Evolutionary conservation across 2,329 filamentous ascomycete genomes (phyloP).

Genomic region (Orbilia blumenaviensis): DNA sequence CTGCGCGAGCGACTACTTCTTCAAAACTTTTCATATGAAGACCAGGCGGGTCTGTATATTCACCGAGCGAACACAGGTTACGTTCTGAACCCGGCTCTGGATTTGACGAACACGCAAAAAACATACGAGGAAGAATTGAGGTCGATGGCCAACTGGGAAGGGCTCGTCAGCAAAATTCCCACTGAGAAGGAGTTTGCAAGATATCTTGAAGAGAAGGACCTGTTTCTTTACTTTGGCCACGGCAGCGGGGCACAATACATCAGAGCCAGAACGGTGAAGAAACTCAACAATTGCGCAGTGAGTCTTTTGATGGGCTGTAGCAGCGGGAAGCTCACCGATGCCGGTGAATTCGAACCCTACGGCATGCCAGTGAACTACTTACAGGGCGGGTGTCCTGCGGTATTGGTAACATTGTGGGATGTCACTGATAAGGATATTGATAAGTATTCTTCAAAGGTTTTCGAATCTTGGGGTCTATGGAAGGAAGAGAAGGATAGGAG

Average conservation of each 20-base stretch:
- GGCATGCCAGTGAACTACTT: constrained; percentile 93
- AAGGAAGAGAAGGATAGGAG: constrained; percentile 58
- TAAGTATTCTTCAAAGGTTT: constrained; percentile 79
- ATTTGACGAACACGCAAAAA: constrained; percentile 80
- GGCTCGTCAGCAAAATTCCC: constrained; percentile 74
- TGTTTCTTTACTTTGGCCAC: constrained; percentile 94
- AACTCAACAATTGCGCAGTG: constrained; percentile 79
- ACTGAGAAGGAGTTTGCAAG: constrained; percentile 79
- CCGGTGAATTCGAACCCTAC: constrained; percentile 87
- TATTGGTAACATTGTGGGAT: constrained; percentile 95
- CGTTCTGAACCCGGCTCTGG: constrained; percentile 87
- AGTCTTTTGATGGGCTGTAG: constrained; percentile 94
- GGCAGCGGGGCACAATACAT: constrained; percentile 96
- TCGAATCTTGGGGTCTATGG: constrained; percentile 84
- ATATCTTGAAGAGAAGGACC: constrained; percentile 72
- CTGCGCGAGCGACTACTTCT: constrained; percentile 77
- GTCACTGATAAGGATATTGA: constrained; percentile 98
- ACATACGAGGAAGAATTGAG: constrained; percentile 76
- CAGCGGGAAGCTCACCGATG: constrained; percentile 80
- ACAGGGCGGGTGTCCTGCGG: constrained; percentile 82
- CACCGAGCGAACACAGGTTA: constrained; percentile 66
- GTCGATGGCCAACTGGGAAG: constrained; percentile 74
- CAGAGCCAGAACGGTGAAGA: constrained; percentile 80
- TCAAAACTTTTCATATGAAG: constrained; percentile 58
- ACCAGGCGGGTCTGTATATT: constrained; percentile 67